Base-by-base conservation (phyloP, 768 basidiomycete species). In the Leccinum aurantiacum region DNA sequence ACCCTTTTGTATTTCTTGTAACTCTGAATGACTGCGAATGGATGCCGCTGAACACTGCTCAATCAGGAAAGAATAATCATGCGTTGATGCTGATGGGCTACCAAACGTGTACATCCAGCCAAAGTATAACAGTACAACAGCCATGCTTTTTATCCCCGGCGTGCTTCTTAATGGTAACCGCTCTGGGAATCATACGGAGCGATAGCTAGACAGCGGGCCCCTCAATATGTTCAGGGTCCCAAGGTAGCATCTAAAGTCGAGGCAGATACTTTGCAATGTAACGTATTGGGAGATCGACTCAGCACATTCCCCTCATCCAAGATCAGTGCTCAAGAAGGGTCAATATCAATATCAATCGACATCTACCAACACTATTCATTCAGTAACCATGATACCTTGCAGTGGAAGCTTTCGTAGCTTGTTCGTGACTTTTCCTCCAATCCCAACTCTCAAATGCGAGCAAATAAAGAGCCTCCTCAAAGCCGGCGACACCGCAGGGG, bases 401-500 rank as follows among this genome's bases (percentile, higher is more conserved):
- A 14, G 14, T 15, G 37, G 15, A 38, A 7, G 37, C 37, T 38
- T 38, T 38, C 37, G 37, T 38, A 38, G 3, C 37, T 17, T 38
- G 15, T 8, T 38, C 38, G 7, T 9, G 17, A 8, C 15, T 38
- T 37, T 37, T 38, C 8, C 17, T 17, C 11, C 11, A 6, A 38
- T 8, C 17, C 3, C 15, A 38, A 15, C 3, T 38, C 38, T 38
- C 38, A 38, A 38, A 38, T 38, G 7, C 38, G 17, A 38, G 15
- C 8, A 9, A 17, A 38, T 17, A 38, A 17, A 17, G 37, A 66
- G 63, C 3, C 71, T 76, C 3, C 62, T 84, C 27, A 70, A 71
- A 29, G 63, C 65, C 0, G 66, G 76, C 1, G 73, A 80, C 33
- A n/a, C 66, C 13, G 59, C 57, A 1, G 82, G 82, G 67, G 66